Evolutionary conservation across 1,284 basidiomycete genomes (phyloP), one percentile per base, ranked within the genome.

Genomic region (Trametes hirsuta): DNA sequence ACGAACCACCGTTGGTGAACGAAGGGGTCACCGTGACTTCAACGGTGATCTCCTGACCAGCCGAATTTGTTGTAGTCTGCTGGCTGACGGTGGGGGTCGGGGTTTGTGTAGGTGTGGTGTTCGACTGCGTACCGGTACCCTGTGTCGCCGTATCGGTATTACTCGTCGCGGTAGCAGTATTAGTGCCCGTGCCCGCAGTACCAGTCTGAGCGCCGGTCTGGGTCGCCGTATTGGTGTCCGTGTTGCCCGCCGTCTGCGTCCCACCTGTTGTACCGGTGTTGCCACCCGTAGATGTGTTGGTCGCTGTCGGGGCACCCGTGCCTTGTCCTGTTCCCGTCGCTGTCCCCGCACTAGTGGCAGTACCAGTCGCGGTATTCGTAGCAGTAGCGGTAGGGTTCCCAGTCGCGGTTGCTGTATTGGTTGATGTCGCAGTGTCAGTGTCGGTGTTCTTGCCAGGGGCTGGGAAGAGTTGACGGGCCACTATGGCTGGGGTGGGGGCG

Each of bases 31-130:
- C 57, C 14, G 68, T 59, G 36, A 68, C 46, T 30, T 34, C 36
- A 35, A 72, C 53, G 11, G 72, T 64, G 21, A 62, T 54, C 4
- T 65, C 59, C 30, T 70, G 59, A 41, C 71, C 74, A 41, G 64
- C 64, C 0, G 62, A 50, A 30, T 69, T 55, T 10, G 63, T 76
- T 6, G 65, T 60, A 46, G 67, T 9, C 44, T 59, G 50, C 55
- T 58, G 45, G 55, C 68, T 64, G 21, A 41, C 47, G 11, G 64
- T 53, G 18, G 61, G 55, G 14, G 65, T 46, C 3, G 69, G 66
- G 9, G 70, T 59, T 5, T 74, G 59, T 9, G 67, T 55, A 3
- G 65, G 40, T 9, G 69, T 36, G 1, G 62, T 15, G 15, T 67
- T 45, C 30, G 71, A 61, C 37, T 61, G 58, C 1, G 71, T 50